Conservation (phyloP, 352 stramenopile species). For the Globisporangium perplexum region DNA sequence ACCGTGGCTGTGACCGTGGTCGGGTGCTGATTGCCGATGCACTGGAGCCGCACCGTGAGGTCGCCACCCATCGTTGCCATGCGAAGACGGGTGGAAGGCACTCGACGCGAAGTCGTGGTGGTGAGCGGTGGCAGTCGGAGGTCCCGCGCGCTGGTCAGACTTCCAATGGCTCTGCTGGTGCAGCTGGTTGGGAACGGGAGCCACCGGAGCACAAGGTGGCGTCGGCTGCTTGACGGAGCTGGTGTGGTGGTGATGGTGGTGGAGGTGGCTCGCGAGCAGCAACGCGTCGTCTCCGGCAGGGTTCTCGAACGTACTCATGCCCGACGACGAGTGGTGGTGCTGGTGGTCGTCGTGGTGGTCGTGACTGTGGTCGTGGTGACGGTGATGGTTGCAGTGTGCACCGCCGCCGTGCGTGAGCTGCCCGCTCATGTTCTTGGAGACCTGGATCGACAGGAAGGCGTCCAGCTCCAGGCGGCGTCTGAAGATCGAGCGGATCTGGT, state of each 20-base stretch:
- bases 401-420: slow-evolving; percentile 18
- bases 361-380: slow-evolving; percentile 11
- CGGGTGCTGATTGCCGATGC: not conserved
- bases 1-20: slow-evolving; percentile 39
- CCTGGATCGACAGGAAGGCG: slow-evolving; percentile 57
- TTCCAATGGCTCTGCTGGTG: slow-evolving; percentile 3
- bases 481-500: slow-evolving; percentile 42
- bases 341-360: slow-evolving; percentile 16
- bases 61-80: not conserved
- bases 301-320: slow-evolving; percentile 65
- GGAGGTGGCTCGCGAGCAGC: slow-evolving; percentile 5
- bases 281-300: slow-evolving; percentile 46
- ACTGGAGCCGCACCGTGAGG: not conserved
- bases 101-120: not conserved
- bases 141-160: not conserved
- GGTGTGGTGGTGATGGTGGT: slow-evolving; percentile 7
- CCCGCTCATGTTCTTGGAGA: slow-evolving; percentile 33
- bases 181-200: not conserved
- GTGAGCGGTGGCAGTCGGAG: not conserved
- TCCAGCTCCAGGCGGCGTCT: slow-evolving; percentile 30
- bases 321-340: slow-evolving; percentile 10
- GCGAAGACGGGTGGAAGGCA: not conserved
- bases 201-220: not conserved
- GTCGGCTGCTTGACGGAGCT: slow-evolving; percentile 9
- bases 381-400: slow-evolving; percentile 11